Base-by-base conservation (phyloP, 768 basidiomycete species). In the Myochromella boudieri region DNA sequence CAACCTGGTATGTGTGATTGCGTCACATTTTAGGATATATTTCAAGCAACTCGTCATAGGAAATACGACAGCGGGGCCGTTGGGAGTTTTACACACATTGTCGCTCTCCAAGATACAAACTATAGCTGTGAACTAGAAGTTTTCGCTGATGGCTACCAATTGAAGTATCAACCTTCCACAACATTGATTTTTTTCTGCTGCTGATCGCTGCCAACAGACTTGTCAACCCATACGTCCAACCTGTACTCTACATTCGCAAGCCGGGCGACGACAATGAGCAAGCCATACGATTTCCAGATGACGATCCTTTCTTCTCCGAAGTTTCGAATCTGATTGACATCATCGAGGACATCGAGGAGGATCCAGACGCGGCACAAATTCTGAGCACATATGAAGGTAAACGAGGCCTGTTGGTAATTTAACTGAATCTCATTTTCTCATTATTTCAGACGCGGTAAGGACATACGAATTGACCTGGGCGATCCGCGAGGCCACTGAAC, bases 11-110 rank as follows among this genome's bases (percentile, higher is more conserved):
- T 37, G 68, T 55, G 42, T 14, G 22, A 27, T 17, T 15, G 7
- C 7, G 4, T n/a, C 14, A 17, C 22, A 6, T 3, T 18, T 14
- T 15, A 28, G 14, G 1, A 45, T 38, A 26, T 12, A 17, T 25
- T 39, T 22, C 40, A 38, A 34, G 57, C 31, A n/a, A 12, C 18
- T 28, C 11, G n/a, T 20, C 55, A 31, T 58, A 87, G 87, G 88
- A 99, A 99, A 74, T 99, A 98, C 63, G 85, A 89, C 51, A 91
- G 80, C 46, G 95, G 95, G 10, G 95, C 94, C 27, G 89, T 97
- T 25, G 95, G 97, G 18, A 87, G 81, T 48, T 87, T 99, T 67
- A 90, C 82, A 3, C 95, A 99, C 59, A 76, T 91, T 33, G 88
- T 89, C 45, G 88, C 90, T 18, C 82, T 99, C 31, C 95, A 99